Base-by-base conservation (phyloP, 2,329 filamentous ascomycete genomes). In the Xylaria sp. region DNA sequence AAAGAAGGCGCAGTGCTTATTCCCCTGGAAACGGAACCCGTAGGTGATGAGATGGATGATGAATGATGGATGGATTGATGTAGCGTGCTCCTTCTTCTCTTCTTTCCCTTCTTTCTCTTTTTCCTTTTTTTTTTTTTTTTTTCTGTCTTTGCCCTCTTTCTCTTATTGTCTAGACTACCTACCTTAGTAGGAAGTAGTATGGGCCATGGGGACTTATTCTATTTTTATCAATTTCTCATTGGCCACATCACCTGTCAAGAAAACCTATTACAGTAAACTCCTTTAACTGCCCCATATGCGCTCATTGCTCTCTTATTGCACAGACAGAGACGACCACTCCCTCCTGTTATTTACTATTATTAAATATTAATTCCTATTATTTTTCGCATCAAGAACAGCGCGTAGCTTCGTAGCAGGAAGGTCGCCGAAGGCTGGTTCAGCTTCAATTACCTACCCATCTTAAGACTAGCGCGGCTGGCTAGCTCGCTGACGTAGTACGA, bases 1-100 rank as follows among this genome's bases (percentile, higher is more conserved):
- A 15, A 21, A 35, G 23, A 17, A 15, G 17, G 46, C n/a, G n/a
- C 23, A n/a, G 6, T 29, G 23, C 0, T n/a, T 29, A 29, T 46
- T 55, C 48, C 38, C 21, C 40, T 51, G 25, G 54, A 47, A 61
- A 33, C 19, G 23, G 29, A 46, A 54, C 15, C 17, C 44, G 33
- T 21, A 25, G n/a, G n/a, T n/a, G n/a, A n/a, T n/a, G n/a, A n/a
- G n/a, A n/a, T n/a, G n/a, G n/a, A n/a, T n/a, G n/a, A n/a, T n/a
- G n/a, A n/a, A n/a, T n/a, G n/a, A n/a, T n/a, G n/a, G n/a, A n/a
- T n/a, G n/a, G n/a, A 38, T 44, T 8, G 49, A 47, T 37, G 44
- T 29, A 15, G 27, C 27, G 27, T n/a, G 13, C 19, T 29, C 33
- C 13, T 46, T 46, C 35, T 46, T 52, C 60, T 37, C 54, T 29